These are phyloP conservation scores for Pyrenophora teres DNA, from an alignment of 2,329 filamentous ascomycete genomes.

Conservation along the genomic window DNA sequence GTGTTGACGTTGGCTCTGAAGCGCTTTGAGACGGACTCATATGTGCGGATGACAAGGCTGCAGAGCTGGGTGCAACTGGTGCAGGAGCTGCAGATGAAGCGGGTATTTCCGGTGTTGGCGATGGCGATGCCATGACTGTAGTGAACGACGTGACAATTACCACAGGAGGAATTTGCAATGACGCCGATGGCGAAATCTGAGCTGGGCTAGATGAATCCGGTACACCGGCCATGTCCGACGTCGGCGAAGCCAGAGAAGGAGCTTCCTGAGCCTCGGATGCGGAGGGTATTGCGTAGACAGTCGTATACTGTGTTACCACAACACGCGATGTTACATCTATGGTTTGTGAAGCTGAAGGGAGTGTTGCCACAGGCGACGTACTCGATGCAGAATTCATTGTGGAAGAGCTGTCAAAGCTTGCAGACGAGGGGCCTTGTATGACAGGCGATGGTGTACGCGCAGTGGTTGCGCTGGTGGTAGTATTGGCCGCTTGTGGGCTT, in stretches of 20 bases:
- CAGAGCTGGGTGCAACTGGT: conserved; percentile 1
- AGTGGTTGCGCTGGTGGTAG: background rate
- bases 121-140: conserved; percentile 24
- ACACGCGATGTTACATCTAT: conserved; percentile 20
- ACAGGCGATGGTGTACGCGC: conserved; percentile 7
- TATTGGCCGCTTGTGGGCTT: conserved; percentile 3
- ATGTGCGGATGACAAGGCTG: background rate
- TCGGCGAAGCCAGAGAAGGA: background rate
- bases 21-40: background rate
- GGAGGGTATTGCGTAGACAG: conserved; percentile 25
- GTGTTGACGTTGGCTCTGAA: background rate
- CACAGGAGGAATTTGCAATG: conserved; percentile 31
- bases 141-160: conserved; percentile 40
- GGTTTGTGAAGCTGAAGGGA: conserved; percentile 1
- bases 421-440: conserved; percentile 1
- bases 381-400: background rate
- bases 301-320: conserved; percentile 37
- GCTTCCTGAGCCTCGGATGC: conserved; percentile 12
- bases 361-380: background rate
- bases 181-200: conserved; percentile 16
- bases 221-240: background rate
- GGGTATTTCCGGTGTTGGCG: conserved; percentile 3
- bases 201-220: conserved; percentile 8
- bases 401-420: conserved; percentile 3
- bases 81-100: background rate